Conservation (phyloP, 2,329 filamentous ascomycete species). For the Achaetomium macrosporum region DNA sequence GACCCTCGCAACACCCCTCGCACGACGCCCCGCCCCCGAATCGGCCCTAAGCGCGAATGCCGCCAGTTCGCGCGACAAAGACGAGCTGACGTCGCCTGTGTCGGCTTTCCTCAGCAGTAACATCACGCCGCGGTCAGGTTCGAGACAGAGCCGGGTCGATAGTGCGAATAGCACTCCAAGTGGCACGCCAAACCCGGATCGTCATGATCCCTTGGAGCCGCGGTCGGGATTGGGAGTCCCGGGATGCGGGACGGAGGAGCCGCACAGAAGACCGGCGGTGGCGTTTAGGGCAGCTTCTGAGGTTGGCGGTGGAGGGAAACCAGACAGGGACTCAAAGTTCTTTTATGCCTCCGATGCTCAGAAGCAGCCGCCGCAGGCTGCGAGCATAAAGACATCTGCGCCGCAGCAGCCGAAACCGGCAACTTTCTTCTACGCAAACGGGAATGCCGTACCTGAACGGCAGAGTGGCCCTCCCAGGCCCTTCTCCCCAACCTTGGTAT, state of each 20-base stretch:
- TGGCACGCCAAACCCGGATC: slow-evolving; percentile 49
- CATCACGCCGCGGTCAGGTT: slow-evolving; percentile 72
- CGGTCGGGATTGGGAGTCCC: slow-evolving; percentile 29
- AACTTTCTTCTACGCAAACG: slow-evolving; percentile 55
- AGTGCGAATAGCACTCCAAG: slow-evolving; percentile 62
- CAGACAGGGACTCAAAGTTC: slow-evolving; percentile 61
- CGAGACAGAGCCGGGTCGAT: slow-evolving; percentile 65
- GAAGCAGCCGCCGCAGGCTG: slow-evolving; percentile 31
- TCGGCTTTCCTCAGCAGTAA: slow-evolving; percentile 57
- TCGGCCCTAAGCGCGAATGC: slow-evolving; percentile 13
- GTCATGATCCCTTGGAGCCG: slow-evolving; percentile 40
- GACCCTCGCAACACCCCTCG: slow-evolving; percentile 38
- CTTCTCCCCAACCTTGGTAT: slow-evolving; percentile 31
- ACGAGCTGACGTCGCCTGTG: slow-evolving; percentile 49
- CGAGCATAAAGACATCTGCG: slow-evolving; percentile 26
- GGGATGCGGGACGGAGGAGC: slow-evolving; percentile 20
- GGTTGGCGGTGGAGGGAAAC: slow-evolving; percentile 24
- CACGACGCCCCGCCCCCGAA: slow-evolving; percentile 27
- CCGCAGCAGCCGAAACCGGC: slow-evolving; percentile 35
- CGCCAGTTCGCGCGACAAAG: slow-evolving; percentile 29
- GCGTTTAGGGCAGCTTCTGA: slow-evolving; percentile 39
- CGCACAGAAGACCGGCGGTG: slow-evolving; percentile 28
- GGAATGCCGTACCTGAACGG: slow-evolving; percentile 37
- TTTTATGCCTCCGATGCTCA: slow-evolving; percentile 80
- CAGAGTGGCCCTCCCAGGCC: slow-evolving; percentile 30